Evolutionary conservation across 2,329 filamentous ascomycete species (phyloP).

Genomic region (Colletotrichum brevisporum): DNA sequence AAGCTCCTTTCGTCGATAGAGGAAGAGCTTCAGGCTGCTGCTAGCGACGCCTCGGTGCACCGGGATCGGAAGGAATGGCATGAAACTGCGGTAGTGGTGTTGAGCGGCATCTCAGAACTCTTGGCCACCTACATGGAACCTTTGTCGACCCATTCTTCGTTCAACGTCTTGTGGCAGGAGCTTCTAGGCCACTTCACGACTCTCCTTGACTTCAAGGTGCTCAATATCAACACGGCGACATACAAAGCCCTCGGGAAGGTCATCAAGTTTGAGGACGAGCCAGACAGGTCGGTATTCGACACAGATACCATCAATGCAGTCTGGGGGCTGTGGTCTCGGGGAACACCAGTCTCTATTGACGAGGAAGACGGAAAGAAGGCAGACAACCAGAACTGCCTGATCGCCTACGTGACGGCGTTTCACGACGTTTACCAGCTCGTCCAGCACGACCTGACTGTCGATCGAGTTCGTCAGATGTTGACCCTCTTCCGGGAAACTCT

Average conservation of each 20-base stretch:
- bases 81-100: conserved; percentile 81
- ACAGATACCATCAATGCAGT: conserved; percentile 70
- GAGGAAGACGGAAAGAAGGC: conserved; percentile 53
- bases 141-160: conserved; percentile 75
- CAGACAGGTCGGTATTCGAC: conserved; percentile 64
- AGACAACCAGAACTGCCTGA: conserved; percentile 85
- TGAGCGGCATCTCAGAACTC: conserved; percentile 80
- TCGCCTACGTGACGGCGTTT: conserved; percentile 85
- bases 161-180: conserved; percentile 82
- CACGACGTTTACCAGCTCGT: conserved; percentile 85
- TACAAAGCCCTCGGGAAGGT: conserved; percentile 78
- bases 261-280: conserved; percentile 65
- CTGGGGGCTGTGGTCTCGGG: conserved; percentile 79
- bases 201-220: conserved; percentile 72
- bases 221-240: conserved; percentile 80
- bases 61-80: conserved; percentile 73
- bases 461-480: conserved; percentile 77
- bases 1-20: conserved; percentile 81
- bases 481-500: conserved; percentile 79
- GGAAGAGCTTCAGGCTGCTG: conserved; percentile 61
- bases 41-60: conserved; percentile 48
- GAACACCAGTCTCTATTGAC: conserved; percentile 67
- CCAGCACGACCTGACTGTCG: conserved; percentile 71
- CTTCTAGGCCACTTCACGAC: conserved; percentile 78
- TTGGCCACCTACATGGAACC: conserved; percentile 83